Percentiles rank a stretch among this genome's conserved stretches.
These are phyloP conservation scores for Aphanomyces cochlioides DNA, from an alignment of 352 stramenopile genomes.

Conservation along the genomic window DNA sequence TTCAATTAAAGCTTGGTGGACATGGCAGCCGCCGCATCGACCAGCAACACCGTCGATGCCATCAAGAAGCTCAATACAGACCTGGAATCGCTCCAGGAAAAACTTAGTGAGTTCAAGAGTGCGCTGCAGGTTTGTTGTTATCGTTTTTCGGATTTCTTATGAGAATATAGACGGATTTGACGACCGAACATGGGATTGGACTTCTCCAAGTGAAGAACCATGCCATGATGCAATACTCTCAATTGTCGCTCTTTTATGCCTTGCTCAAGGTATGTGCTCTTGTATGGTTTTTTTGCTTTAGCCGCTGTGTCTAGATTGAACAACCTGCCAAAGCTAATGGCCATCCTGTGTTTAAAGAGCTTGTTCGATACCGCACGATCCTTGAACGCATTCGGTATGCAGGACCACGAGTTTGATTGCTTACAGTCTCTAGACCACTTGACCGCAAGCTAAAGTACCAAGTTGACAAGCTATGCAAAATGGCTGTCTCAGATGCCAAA, in stretches of 20 bases:
- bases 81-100: conserved; percentile 26
- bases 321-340: conserved; percentile 61
- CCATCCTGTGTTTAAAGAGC: conserved; percentile 80
- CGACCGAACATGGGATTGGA: conserved; percentile 62
- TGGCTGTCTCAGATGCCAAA: conserved; percentile 68
- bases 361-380: conserved; percentile 81
- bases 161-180: conserved; percentile 47
- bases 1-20: conserved; percentile 13
- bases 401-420: not conserved
- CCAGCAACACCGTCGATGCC: not conserved
- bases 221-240: conserved; percentile 79
- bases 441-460: conserved; percentile 88
- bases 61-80: conserved; percentile 27
- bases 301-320: conserved; percentile 44
- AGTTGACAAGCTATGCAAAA: conserved; percentile 88
- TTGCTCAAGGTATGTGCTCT: conserved; percentile 56
- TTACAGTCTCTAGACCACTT: conserved; percentile 41
- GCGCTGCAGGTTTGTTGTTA: conserved; percentile 1
- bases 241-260: conserved; percentile 82
- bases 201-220: conserved; percentile 88
- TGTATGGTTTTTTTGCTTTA: conserved; percentile 3
- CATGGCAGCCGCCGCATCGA: too few species aligned
- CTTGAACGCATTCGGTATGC: conserved; percentile 71
- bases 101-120: conserved; percentile 24
- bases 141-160: not conserved